Percentiles rank a stretch among this genome's conserved stretches.
phyloP scores from a whole-genome alignment of 495 filamentous ascomycete species.

The Evansstolkia leycettana region DNA sequence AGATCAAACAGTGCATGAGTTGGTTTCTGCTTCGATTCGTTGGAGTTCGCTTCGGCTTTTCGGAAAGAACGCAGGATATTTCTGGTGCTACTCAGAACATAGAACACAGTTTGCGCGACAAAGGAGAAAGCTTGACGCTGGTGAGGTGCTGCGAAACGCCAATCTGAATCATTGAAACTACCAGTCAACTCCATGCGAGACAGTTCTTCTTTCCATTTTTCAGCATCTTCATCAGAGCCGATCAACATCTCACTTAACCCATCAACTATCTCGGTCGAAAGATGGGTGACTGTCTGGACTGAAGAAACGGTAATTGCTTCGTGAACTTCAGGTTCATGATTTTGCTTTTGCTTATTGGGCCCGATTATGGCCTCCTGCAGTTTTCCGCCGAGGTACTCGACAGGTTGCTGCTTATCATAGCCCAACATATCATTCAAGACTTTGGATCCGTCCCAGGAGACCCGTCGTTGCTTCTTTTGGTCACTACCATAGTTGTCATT shows the following conservation, averaged over 20 bases:
- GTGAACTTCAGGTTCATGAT: too few relatives aligned
- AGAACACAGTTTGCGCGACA: slow-evolving; percentile 62
- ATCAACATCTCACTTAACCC: slow-evolving; percentile 24
- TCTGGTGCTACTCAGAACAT: slow-evolving; percentile 53
- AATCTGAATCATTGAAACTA: slow-evolving; percentile 27
- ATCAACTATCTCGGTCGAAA: slow-evolving; percentile 28
- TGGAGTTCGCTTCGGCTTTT: slow-evolving; percentile 14
- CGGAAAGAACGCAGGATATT: slow-evolving; percentile 56
- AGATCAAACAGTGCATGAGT: slow-evolving; percentile 16
- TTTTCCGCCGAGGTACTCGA: too few relatives aligned
- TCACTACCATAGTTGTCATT: slow-evolving; percentile 11
- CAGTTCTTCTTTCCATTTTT: slow-evolving; percentile 28
- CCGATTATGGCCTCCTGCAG: too few relatives aligned
- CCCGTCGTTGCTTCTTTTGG: slow-evolving; percentile 24
- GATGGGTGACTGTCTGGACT: slow-evolving; percentile 31
- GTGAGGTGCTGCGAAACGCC: slow-evolving; percentile 24
- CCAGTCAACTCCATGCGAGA: slow-evolving; percentile 26
- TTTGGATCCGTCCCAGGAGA: slow-evolving; percentile 35
- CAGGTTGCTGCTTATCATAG: too few relatives aligned
- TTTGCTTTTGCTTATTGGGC: too few relatives aligned
- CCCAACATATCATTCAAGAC: slow-evolving; percentile 16
- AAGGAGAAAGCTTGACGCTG: slow-evolving; percentile 40
- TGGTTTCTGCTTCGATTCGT: slow-evolving; percentile 2
- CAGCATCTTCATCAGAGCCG: slow-evolving; percentile 23
- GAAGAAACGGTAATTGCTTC: too few relatives aligned